phyloP scores from a whole-genome alignment of 1,139 yeast genomes.

The Yueomyces sp. region DNA sequence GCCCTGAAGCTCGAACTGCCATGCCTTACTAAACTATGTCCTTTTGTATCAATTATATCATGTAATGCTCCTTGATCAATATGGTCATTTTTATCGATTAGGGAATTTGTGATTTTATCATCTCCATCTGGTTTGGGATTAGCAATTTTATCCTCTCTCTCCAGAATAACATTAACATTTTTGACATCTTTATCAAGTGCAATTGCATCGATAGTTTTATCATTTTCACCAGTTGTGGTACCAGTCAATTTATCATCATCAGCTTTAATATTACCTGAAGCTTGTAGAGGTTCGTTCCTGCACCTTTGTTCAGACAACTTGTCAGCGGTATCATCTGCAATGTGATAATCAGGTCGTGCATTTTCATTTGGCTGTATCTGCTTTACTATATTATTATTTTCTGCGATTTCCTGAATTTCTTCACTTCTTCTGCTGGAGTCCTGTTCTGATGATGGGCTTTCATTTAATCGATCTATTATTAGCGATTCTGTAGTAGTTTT shows the following conservation, averaged over 20 bases:
- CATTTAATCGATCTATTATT: no score
- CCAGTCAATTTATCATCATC: neutral
- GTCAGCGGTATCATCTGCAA: neutral
- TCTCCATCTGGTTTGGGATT: constrained; percentile 4
- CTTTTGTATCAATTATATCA: constrained; percentile 4
- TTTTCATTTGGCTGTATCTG: no score
- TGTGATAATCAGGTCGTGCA: neutral
- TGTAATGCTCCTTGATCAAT: constrained; percentile 1
- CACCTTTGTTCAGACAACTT: neutral
- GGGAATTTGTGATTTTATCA: neutral
- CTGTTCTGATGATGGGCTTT: no score
- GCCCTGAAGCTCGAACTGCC: neutral
- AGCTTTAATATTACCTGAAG: no score
- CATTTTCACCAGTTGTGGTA: constrained; percentile 5
- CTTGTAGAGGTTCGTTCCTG: no score
- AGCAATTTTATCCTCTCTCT: constrained; percentile 10
- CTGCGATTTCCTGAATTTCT: no score
- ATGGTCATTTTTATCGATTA: constrained; percentile 1
- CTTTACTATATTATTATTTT: no score
- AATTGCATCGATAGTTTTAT: neutral
- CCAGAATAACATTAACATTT: constrained; percentile 1
- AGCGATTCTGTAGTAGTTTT: no score
- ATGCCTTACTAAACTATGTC: constrained; percentile 12
- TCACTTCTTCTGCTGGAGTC: no score
- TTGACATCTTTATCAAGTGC: no score